Evolutionary conservation across 345 rosid species (phyloP), one percentile per base, ranked within the genome.

Genomic region (Hibiscus trionum): DNA sequence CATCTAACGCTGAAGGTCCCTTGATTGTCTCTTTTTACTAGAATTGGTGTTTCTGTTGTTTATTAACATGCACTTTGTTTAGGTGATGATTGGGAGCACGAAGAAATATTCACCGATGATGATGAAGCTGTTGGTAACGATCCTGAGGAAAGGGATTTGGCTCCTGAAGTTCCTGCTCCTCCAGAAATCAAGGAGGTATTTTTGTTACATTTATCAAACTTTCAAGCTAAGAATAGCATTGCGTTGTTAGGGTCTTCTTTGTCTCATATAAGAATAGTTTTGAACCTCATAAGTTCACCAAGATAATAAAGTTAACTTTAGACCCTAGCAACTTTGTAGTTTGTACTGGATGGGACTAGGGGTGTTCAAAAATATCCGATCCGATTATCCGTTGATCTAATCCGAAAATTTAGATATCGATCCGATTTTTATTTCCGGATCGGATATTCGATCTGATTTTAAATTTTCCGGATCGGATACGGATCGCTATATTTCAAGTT

Each of bases 61-160:
- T 29, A 42, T 66, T 15, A 21, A 2, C 49, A 7, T 16, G 35
- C 29, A 1, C 19, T 61, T 55, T 53, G 70, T 59, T 39, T 76
- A 92, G 99, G 99, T 72, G 99, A 90, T 85, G 99, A 95, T 71
- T 92, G 99, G 97, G 99, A 95, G 84, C 99, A 95, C 72, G 99
- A 95, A 79, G 99, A 95, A 65, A 92, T 90, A 73, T 92, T 95
- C 82, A 95, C 97, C 1, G 99, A 95, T 85, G 98, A 95, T 83
- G 99, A 95, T 77, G 99, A 95, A 83, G 94, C 97, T 59, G 97
- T 92, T 64, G 99, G 89, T 64, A 90, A 80, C 81, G 93, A 90
- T 79, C 96, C 91, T 10, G 96, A 89, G 81, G 97, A 92, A 73
- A 91, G 96, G 69, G 97, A 90, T 82, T 80, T 95, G 78, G 98